phyloP scores from a whole-genome alignment of 1,139 yeast species.

The Nakaseomyces delphensis region DNA sequence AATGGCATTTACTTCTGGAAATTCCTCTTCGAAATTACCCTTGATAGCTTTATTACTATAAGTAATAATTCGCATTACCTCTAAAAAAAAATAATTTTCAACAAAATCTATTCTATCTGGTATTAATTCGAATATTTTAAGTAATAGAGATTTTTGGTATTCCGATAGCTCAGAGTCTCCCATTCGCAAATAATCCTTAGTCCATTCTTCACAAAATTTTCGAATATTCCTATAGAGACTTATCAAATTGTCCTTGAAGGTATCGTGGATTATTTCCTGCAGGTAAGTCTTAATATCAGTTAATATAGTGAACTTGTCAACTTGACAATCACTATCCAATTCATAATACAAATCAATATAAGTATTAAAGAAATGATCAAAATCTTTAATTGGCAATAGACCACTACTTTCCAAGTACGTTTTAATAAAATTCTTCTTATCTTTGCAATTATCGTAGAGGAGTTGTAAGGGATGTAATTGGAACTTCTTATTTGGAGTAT shows the following conservation, averaged over 20 bases:
- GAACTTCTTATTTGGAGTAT: not conserved
- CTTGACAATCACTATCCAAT: not conserved
- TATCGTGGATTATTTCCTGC: not conserved
- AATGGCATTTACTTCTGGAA: not conserved
- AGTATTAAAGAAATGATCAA: not conserved
- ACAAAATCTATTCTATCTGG: not conserved
- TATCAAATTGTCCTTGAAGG: not conserved
- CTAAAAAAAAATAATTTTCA: not conserved
- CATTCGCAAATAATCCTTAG: not conserved
- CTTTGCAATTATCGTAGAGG: not conserved
- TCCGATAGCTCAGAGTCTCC: not conserved
- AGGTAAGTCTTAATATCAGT: not conserved
- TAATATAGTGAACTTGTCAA: not conserved
- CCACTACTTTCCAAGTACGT: not conserved
- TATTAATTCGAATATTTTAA: slow-evolving; percentile 1
- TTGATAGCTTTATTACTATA: not conserved
- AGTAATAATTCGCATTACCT: not conserved
- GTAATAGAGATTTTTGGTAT: not conserved
- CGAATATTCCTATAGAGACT: not conserved
- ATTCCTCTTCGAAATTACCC: not conserved
- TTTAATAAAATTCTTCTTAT: not conserved
- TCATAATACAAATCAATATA: not conserved
- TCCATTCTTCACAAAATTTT: not conserved
- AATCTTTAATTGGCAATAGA: not conserved
- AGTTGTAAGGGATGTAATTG: not conserved